Percentiles rank a stretch among this genome's conserved stretches.
These are phyloP conservation scores for Phyllosticta ampelicida DNA, from an alignment of 2,329 filamentous ascomycete genomes.

Conservation along the genomic window DNA sequence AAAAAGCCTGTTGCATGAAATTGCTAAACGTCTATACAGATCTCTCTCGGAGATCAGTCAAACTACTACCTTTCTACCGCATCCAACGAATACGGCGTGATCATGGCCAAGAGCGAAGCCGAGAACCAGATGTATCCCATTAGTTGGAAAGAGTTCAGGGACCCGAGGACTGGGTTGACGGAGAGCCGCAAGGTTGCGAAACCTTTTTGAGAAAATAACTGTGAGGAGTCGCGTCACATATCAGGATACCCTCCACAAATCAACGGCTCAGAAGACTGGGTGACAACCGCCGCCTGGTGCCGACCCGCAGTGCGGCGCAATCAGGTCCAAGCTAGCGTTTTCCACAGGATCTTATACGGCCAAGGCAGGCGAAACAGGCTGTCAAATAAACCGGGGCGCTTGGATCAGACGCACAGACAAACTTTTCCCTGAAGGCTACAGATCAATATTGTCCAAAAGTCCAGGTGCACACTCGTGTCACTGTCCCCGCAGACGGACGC, in stretches of 20 bases:
- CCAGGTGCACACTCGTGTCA: too few relatives aligned
- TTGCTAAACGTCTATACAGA: constrained; percentile 36
- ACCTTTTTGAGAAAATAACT: constrained; percentile 54
- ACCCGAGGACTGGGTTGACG: constrained; percentile 63
- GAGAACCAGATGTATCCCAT: constrained; percentile 88
- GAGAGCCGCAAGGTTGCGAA: constrained; percentile 91
- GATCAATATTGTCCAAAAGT: too few relatives aligned
- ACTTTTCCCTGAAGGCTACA: too few relatives aligned
- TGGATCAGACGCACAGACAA: too few relatives aligned
- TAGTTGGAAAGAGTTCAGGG: constrained; percentile 90
- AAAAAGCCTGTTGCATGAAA: neutral
- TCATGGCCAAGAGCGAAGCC: constrained; percentile 80
- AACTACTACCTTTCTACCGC: constrained; percentile 95
- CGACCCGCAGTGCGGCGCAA: too few relatives aligned
- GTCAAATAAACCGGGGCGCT: too few relatives aligned
- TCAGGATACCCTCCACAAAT: neutral
- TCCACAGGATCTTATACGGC: too few relatives aligned
- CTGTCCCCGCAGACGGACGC: too few relatives aligned
- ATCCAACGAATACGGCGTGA: constrained; percentile 81
- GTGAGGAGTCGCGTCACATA: neutral
- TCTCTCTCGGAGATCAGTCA: constrained; percentile 83
- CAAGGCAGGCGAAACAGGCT: too few relatives aligned
- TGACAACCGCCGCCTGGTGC: too few relatives aligned
- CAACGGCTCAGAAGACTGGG: neutral
- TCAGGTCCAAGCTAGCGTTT: too few relatives aligned